phyloP scores from a whole-genome alignment of 164 flowering plant genomes.

The Nymphaea thermarum region DNA sequence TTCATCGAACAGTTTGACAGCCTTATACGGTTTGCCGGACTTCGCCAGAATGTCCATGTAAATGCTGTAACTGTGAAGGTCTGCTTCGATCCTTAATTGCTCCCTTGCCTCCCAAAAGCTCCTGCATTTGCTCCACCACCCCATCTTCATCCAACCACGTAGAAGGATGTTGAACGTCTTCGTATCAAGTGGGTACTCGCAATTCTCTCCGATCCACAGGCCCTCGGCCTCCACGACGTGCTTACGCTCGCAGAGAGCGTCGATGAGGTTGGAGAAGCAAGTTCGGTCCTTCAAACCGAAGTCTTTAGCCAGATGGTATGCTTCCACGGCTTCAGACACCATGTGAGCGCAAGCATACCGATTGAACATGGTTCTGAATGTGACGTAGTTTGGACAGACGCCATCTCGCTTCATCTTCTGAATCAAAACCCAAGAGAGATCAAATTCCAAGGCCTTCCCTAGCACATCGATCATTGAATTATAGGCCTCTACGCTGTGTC shows the following conservation, averaged over 20 bases:
- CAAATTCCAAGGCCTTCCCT: constrained; percentile 56
- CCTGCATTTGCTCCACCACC: too few species aligned
- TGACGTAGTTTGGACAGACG: constrained; percentile 38
- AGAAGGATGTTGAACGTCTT: constrained; percentile 70
- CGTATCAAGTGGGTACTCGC: constrained; percentile 11
- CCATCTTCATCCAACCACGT: constrained; percentile 64
- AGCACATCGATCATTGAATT: constrained; percentile 63
- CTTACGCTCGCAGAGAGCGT: constrained; percentile 81
- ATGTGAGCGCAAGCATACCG: constrained; percentile 63
- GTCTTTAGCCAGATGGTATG: constrained; percentile 28
- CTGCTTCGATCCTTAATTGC: constrained; percentile 37
- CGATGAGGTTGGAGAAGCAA: constrained; percentile 54
- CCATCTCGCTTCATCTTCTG: constrained; percentile 22
- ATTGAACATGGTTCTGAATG: constrained; percentile 74
- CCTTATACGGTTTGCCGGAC: constrained; percentile 78
- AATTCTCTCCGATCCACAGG: constrained; percentile 28
- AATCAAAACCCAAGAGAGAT: constrained; percentile 4
- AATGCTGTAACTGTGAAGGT: constrained; percentile 69
- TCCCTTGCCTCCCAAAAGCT: constrained; percentile 71
- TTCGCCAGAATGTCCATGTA: constrained; percentile 83
- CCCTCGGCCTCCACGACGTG: constrained; percentile 89
- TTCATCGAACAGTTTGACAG: constrained; percentile 71
- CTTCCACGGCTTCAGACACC: constrained; percentile 48
- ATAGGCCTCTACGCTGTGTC: constrained; percentile 51
- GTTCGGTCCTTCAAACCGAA: constrained; percentile 57